These are phyloP conservation scores for Lactarius sanguifluus DNA, from an alignment of 768 basidiomycete species.

Conservation along the genomic window DNA sequence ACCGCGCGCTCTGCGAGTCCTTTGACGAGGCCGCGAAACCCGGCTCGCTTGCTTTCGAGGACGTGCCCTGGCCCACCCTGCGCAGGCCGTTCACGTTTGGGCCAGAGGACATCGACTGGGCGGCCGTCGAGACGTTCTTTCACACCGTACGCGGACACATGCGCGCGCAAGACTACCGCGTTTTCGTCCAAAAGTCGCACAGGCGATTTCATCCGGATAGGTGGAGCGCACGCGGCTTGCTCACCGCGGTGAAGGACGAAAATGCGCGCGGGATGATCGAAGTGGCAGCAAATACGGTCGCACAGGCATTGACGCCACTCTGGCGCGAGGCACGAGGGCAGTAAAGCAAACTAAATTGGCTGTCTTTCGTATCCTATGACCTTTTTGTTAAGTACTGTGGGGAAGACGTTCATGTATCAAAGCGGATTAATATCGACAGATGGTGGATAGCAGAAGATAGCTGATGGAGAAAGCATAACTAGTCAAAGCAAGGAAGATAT, in stretches of 20 bases:
- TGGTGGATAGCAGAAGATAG: background rate
- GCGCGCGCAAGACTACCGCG: conserved; percentile 60
- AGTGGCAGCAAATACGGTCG: conserved; percentile 69
- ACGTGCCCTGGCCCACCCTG: conserved; percentile 77
- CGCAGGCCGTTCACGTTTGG: conserved; percentile 50
- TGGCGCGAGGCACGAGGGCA: conserved; percentile 49
- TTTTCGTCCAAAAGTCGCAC: conserved; percentile 67
- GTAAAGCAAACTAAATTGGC: conserved; percentile 26
- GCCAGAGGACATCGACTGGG: conserved; percentile 69
- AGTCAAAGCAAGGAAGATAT: conserved; percentile 2
- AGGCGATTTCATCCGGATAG: conserved; percentile 77
- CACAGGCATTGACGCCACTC: conserved; percentile 70
- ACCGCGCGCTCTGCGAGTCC: conserved; percentile 54
- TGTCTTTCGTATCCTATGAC: conserved; percentile 16
- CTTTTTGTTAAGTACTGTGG: background rate
- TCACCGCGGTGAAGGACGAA: conserved; percentile 58
- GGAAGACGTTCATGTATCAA: background rate
- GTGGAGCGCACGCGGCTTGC: conserved; percentile 68
- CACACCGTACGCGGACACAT: conserved; percentile 49
- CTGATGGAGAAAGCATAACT: background rate
- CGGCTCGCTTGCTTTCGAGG: conserved; percentile 55
- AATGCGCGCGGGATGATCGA: conserved; percentile 58
- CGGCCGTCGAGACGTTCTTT: conserved; percentile 72
- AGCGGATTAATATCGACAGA: background rate
- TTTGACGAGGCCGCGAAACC: conserved; percentile 58